phyloP scores from a whole-genome alignment of 2,329 filamentous ascomycete species.

The Fusarium napiforme region DNA sequence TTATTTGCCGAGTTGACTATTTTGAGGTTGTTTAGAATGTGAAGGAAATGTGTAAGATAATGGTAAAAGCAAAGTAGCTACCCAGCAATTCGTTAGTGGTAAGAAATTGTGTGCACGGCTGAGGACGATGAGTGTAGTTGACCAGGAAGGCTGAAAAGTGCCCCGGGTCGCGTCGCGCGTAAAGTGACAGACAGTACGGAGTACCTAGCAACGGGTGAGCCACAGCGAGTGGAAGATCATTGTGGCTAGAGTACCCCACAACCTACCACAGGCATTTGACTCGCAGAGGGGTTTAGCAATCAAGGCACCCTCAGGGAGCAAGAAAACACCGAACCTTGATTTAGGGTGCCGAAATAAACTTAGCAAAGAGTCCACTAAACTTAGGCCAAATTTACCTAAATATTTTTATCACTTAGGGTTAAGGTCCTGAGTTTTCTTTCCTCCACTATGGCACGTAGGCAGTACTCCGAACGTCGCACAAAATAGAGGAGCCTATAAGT shows the following conservation, averaged over 20 bases:
- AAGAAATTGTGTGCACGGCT: conserved; percentile 35
- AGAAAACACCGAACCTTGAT: too few relatives aligned
- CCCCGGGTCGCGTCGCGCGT: conserved; percentile 51
- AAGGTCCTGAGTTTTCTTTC: too few relatives aligned
- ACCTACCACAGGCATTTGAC: conserved; percentile 31
- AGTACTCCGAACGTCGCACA: not conserved
- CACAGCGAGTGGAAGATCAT: conserved; percentile 23
- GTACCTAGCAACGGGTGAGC: conserved; percentile 6
- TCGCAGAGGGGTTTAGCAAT: conserved; percentile 5
- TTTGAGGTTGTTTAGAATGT: not conserved
- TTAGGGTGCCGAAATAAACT: too few relatives aligned
- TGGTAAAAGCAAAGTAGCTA: not conserved
- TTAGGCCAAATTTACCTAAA: too few relatives aligned
- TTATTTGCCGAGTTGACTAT: not conserved
- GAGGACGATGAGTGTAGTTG: conserved; percentile 28
- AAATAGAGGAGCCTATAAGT: not conserved
- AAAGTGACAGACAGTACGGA: conserved; percentile 44
- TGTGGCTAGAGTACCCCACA: conserved; percentile 26
- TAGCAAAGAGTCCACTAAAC: too few relatives aligned
- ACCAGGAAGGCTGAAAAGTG: conserved; percentile 47
- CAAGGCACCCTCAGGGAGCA: not conserved
- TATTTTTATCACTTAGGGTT: too few relatives aligned
- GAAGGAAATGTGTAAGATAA: not conserved
- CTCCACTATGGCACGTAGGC: not conserved
- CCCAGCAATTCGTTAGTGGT: conserved; percentile 13